Conservation (phyloP, 78 protist genomes). For the Pigoraptor vietnamica region DNA sequence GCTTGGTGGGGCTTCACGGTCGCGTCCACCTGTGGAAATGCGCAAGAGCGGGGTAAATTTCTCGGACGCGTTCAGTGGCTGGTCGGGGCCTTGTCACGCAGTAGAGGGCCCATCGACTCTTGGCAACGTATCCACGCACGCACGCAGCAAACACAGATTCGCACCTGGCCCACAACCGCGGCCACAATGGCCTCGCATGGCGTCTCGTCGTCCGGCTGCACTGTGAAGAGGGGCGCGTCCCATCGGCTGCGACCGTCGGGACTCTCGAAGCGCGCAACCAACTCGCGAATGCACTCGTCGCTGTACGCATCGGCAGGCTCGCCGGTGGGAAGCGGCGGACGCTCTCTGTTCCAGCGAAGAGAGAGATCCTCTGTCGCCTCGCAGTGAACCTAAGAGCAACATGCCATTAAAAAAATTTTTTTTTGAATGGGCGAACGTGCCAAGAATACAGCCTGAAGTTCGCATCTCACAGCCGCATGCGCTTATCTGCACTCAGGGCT, state of each 20-base stretch:
- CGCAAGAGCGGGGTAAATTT: too few relatives aligned
- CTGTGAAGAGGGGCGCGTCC: slow-evolving; percentile 54
- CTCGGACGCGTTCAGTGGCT: too few relatives aligned
- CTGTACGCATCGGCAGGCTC: neutral
- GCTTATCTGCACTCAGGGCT: neutral
- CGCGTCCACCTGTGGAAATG: neutral
- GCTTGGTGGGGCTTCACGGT: neutral
- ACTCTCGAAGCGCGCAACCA: slow-evolving; percentile 46
- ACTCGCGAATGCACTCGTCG: slow-evolving; percentile 13
- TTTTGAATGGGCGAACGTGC: too few relatives aligned
- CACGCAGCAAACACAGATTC: neutral
- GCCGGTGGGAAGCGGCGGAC: neutral
- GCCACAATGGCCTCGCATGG: neutral
- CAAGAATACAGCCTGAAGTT: neutral
- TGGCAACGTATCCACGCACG: neutral
- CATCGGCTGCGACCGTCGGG: slow-evolving; percentile 55
- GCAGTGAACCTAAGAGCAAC: neutral
- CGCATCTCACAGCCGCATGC: neutral
- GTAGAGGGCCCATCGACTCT: neutral
- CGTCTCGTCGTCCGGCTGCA: neutral
- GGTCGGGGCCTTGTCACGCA: too few relatives aligned
- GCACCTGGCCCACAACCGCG: neutral
- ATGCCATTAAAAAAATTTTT: too few relatives aligned
- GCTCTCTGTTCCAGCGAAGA: neutral
- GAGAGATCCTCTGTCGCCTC: neutral